Conservation (phyloP, 1,284 basidiomycete species). For the Fomitiporia mediterranea region DNA sequence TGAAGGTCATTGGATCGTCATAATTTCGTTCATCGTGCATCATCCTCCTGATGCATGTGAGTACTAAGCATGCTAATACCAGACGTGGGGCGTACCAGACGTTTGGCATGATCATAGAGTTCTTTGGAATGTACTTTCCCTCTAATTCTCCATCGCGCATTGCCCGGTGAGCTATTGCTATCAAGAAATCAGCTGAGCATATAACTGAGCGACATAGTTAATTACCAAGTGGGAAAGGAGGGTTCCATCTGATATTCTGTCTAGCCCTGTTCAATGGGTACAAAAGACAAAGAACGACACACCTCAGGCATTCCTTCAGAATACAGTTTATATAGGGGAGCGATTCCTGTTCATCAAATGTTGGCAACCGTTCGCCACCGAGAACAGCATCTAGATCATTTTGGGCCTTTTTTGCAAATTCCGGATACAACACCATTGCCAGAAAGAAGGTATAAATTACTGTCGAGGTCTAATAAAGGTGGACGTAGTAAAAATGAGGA, state of each 20-base stretch:
- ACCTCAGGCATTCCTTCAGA: conserved; percentile 29
- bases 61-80: neutral
- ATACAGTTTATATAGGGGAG: conserved; percentile 30
- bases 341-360: conserved; percentile 24
- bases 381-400: conserved; percentile 10
- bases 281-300: neutral
- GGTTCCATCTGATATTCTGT: neutral
- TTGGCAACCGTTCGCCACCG: conserved; percentile 24
- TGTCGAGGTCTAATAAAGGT: conserved; percentile 13
- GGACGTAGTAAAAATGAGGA: too few species aligned
- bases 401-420: conserved; percentile 9
- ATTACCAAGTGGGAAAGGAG: conserved; percentile 2
- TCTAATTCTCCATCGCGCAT: conserved; percentile 13
- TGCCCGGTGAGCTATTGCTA: conserved; percentile 15
- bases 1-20: conserved; percentile 6
- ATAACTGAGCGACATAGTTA: too few species aligned
- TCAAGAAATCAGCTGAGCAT: neutral
- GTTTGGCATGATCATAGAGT: conserved; percentile 16
- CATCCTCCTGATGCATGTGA: conserved; percentile 10
- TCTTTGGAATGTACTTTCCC: conserved; percentile 12
- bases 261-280: too few species aligned
- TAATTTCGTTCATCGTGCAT: conserved; percentile 15
- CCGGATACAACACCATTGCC: conserved; percentile 4
- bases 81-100: conserved; percentile 15
- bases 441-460: conserved; percentile 20